phyloP scores from a whole-genome alignment of 495 filamentous ascomycete genomes.

The Penicillium pulvis region DNA sequence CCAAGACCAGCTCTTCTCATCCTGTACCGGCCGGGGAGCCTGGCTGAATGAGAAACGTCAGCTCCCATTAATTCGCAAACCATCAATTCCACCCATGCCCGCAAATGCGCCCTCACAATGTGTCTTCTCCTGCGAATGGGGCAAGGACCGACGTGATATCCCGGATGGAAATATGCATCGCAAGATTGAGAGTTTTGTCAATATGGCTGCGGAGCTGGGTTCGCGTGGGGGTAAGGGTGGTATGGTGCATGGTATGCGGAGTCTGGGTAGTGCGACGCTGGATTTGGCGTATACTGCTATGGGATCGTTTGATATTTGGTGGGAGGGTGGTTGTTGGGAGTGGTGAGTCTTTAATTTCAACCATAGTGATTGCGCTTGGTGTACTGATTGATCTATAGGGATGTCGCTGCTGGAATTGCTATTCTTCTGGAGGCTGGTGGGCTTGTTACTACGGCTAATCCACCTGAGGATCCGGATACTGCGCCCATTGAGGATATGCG shows the following conservation, averaged over 20 bases:
- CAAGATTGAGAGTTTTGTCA: constrained; percentile 70
- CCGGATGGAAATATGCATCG: constrained; percentile 63
- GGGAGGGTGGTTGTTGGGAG: constrained; percentile 63
- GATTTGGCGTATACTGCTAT: constrained; percentile 60
- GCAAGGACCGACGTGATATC: constrained; percentile 65
- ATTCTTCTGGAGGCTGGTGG: constrained; percentile 63
- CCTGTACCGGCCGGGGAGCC: constrained; percentile 60
- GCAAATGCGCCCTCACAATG: constrained; percentile 64
- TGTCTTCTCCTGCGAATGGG: constrained; percentile 71
- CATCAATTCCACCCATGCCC: constrained; percentile 59
- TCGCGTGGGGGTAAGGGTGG: constrained; percentile 62
- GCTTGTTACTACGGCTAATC: constrained; percentile 66
- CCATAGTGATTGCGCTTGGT: not conserved
- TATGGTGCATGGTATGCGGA: constrained; percentile 60
- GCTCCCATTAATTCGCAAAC: constrained; percentile 59
- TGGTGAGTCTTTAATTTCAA: constrained; percentile 38
- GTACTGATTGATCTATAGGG: constrained; percentile 32
- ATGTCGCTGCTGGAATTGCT: constrained; percentile 59
- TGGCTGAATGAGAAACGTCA: constrained; percentile 64
- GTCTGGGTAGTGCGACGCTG: constrained; percentile 62
- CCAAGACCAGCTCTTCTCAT: constrained; percentile 63
- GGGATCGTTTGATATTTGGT: constrained; percentile 60
- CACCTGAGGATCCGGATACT: constrained; percentile 55
- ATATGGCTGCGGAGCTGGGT: constrained; percentile 65
- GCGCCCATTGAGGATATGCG: constrained; percentile 57